Base-by-base conservation (phyloP, 2,329 filamentous ascomycete species). In the Cladosporium sp. region DNA sequence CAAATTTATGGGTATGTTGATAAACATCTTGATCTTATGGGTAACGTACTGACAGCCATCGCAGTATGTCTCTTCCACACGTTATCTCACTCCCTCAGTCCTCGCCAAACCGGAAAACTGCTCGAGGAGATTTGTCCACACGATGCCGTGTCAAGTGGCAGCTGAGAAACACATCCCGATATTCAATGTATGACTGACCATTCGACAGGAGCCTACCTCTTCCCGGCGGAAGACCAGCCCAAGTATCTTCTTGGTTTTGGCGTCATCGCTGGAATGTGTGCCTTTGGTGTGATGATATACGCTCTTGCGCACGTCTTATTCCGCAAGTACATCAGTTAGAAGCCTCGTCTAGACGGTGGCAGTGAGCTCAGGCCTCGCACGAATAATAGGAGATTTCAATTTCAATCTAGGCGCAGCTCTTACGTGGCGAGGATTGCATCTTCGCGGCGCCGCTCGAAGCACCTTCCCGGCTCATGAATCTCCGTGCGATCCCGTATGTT, bases 1-100 rank as follows among this genome's bases (percentile, higher is more conserved):
- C 78, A 81, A 60, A 83, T 84, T 17, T 83, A 83, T 59, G 80
- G 81, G 47, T 50, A 48, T 32, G 45, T 19, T 35, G 3, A 2
- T 7, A 32, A 32, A 3, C 25, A 28, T 9, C 12, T 32, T 10
- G 28, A 32, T 32, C 28, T 32, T 32, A 10, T 10, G 8, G 2
- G 20, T 15, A 28, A 28, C 4, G 15, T 2, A 9, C 42, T 45
- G 28, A 45, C 15, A 45, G 13, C 7, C 42, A 32, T 45, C 15
- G 42, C 42, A 45, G 42, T 45, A 45, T 45, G 42, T 25, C n/a
- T n/a, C n/a, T n/a, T n/a, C n/a, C n/a, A n/a, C n/a, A n/a, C n/a
- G n/a, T n/a, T n/a, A n/a, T n/a, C 42, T 45, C 15, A 45, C 12
- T 17, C 15, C 20, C 22, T n/a, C 9, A 19, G 5, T 28, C 22